Conservation (phyloP, 1,284 basidiomycete species). For the Cutaneotrichosporon sp. region DNA sequence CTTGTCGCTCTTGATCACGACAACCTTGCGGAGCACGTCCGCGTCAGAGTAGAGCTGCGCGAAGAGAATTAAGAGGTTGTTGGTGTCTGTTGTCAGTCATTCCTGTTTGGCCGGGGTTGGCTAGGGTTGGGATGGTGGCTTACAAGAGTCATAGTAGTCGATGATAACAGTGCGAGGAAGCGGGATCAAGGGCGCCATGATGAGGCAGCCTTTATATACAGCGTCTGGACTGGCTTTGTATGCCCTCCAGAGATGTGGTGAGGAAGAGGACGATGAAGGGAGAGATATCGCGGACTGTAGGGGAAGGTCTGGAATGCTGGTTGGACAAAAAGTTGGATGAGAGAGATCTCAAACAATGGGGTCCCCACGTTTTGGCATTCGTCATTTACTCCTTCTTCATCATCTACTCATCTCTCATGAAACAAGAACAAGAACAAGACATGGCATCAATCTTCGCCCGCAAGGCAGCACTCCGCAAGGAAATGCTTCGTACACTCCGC, state of each 20-base stretch:
- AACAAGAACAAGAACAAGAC: constrained; percentile 9
- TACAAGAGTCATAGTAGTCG: constrained; percentile 54
- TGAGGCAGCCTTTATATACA: background rate
- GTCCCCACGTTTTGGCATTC: background rate
- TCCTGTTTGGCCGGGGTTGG: background rate
- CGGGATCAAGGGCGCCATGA: constrained; percentile 22
- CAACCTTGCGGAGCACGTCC: constrained; percentile 50
- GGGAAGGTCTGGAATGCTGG: no score
- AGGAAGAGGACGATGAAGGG: background rate
- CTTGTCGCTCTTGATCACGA: constrained; percentile 52
- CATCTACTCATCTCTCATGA: constrained; percentile 5
- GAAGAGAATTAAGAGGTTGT: constrained; percentile 54
- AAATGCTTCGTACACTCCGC: constrained; percentile 41
- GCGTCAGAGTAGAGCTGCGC: constrained; percentile 47
- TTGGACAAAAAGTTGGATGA: no score
- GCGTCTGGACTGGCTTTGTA: no score
- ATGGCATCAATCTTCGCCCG: constrained; percentile 34
- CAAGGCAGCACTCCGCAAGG: constrained; percentile 42
- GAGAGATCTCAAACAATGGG: background rate
- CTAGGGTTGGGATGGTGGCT: constrained; percentile 17
- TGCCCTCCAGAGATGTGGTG: no score
- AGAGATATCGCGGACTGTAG: no score
- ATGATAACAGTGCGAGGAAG: constrained; percentile 52
- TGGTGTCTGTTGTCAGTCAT: constrained; percentile 42
- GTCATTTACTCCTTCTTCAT: background rate